Evolutionary conservation across 2,329 filamentous ascomycete species (phyloP).

Genomic region (Stenocarpella maydis): DNA sequence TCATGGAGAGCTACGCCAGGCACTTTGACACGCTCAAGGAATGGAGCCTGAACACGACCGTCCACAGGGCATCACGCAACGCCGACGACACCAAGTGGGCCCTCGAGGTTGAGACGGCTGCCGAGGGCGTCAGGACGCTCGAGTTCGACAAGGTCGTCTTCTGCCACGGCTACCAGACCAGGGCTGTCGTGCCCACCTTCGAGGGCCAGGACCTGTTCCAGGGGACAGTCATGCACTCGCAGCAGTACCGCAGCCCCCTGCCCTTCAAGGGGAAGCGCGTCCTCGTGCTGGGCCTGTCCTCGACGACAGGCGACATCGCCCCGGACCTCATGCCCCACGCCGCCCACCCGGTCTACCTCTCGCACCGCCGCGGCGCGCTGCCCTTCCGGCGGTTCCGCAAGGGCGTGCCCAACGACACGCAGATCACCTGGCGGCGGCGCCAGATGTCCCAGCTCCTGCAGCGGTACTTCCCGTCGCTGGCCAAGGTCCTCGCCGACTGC

Average conservation of each 20-base stretch:
- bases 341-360: constrained; percentile 32
- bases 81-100: constrained; percentile 40
- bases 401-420: constrained; percentile 31
- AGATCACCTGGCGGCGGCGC: constrained; percentile 42
- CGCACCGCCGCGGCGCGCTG: constrained; percentile 35
- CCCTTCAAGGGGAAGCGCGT: constrained; percentile 34
- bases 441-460: constrained; percentile 31
- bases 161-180: constrained; percentile 32
- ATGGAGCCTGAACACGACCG: constrained; percentile 40
- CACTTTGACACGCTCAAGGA: constrained; percentile 43
- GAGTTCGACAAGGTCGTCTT: constrained; percentile 39
- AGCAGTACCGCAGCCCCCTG: constrained; percentile 34
- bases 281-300: constrained; percentile 36
- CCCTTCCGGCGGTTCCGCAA: constrained; percentile 33
- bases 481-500: constrained; percentile 29
- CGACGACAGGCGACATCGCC: constrained; percentile 35
- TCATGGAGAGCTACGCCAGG: constrained; percentile 45
- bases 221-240: constrained; percentile 34
- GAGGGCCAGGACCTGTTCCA: constrained; percentile 34
- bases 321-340: constrained; percentile 33
- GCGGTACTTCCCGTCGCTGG: constrained; percentile 36
- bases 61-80: constrained; percentile 39
- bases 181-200: constrained; percentile 27
- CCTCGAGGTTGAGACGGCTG: constrained; percentile 40
- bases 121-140: constrained; percentile 29